A percentile compares a stretch with the other conserved stretches of the same genome.
phyloP scores from a whole-genome alignment of 208 protist species.

The Leishmania aethiopica region DNA sequence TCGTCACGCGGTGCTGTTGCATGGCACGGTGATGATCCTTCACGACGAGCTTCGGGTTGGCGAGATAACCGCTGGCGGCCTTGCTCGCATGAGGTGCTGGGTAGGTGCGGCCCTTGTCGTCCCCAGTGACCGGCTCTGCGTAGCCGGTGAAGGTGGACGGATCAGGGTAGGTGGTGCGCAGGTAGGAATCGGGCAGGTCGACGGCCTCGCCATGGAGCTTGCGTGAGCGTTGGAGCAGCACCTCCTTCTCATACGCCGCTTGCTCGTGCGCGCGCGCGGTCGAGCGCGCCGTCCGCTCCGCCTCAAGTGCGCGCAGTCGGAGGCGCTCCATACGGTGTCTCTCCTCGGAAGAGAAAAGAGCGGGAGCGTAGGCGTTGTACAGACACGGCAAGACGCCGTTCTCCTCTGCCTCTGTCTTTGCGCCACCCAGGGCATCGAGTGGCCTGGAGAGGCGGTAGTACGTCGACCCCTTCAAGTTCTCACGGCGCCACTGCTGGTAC shows the following conservation, averaged over 20 bases:
- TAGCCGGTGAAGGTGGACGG: conserved; percentile 13
- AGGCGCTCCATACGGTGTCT: conserved; percentile 23
- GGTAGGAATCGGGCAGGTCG: conserved; percentile 56
- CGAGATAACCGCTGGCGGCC: conserved; percentile 8
- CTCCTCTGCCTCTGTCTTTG: not conserved
- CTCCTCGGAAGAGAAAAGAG: conserved; percentile 14
- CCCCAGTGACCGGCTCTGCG: not conserved
- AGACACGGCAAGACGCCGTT: not conserved
- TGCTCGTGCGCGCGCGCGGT: conserved; percentile 8
- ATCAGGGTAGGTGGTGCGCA: conserved; percentile 35
- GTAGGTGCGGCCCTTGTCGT: not conserved
- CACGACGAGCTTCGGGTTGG: conserved; percentile 14
- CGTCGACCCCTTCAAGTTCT: conserved; percentile 21
- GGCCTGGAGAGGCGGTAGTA: conserved; percentile 24
- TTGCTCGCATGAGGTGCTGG: conserved; percentile 4
- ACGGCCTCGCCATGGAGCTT: conserved; percentile 43
- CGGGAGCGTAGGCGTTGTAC: not conserved
- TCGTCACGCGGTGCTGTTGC: conserved; percentile 12
- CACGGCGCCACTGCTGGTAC: conserved; percentile 47
- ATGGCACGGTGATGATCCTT: conserved; percentile 25
- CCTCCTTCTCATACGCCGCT: conserved; percentile 12
- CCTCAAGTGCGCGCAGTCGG: conserved; percentile 36
- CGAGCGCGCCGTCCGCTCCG: conserved; percentile 28
- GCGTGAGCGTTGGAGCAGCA: conserved; percentile 28
- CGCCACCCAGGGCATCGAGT: not conserved